Evolutionary conservation across 2,329 filamentous ascomycete genomes (phyloP).

Genomic region (Colletotrichum magnum): DNA sequence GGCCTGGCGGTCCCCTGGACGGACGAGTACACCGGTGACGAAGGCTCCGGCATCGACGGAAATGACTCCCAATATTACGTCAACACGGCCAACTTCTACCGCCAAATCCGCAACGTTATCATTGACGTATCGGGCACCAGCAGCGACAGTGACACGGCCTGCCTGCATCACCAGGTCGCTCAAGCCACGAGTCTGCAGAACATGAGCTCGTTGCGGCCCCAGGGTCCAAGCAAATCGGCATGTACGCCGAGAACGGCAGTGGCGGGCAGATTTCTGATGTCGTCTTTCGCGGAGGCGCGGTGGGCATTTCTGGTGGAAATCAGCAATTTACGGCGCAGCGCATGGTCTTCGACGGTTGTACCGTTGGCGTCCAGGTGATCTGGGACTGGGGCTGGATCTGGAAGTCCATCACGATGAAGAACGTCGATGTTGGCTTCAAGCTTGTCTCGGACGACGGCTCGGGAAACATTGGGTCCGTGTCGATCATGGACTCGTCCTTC

Average conservation of each 20-base stretch:
- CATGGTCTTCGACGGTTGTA: slow-evolving; percentile 17
- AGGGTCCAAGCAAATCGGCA: slow-evolving; percentile 21
- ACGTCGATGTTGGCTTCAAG: slow-evolving; percentile 25
- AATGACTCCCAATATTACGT: slow-evolving; percentile 33
- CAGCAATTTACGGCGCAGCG: slow-evolving; percentile 34
- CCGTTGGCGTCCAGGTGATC: slow-evolving; percentile 29
- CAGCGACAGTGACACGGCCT: not conserved
- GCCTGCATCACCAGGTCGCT: slow-evolving; percentile 41
- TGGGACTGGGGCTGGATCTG: slow-evolving; percentile 41
- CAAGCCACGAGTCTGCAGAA: slow-evolving; percentile 45
- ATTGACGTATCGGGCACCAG: slow-evolving; percentile 34
- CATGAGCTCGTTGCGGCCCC: slow-evolving; percentile 35
- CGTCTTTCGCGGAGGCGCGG: slow-evolving; percentile 71
- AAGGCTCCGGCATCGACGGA: slow-evolving; percentile 33
- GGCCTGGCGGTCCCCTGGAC: slow-evolving; percentile 39
- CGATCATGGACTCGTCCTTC: slow-evolving; percentile 42
- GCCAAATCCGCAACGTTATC: slow-evolving; percentile 40
- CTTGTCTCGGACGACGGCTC: slow-evolving; percentile 1
- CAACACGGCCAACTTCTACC: slow-evolving; percentile 40
- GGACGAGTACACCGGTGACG: slow-evolving; percentile 35
- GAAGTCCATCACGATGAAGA: slow-evolving; percentile 33
- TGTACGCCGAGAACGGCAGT: slow-evolving; percentile 53
- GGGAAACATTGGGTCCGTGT: slow-evolving; percentile 35
- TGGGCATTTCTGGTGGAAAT: slow-evolving; percentile 53
- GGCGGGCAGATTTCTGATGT: slow-evolving; percentile 69